These are phyloP conservation scores for Melocanna baccifera DNA, from an alignment of 176 grass and related monocot species.

Conservation along the genomic window DNA sequence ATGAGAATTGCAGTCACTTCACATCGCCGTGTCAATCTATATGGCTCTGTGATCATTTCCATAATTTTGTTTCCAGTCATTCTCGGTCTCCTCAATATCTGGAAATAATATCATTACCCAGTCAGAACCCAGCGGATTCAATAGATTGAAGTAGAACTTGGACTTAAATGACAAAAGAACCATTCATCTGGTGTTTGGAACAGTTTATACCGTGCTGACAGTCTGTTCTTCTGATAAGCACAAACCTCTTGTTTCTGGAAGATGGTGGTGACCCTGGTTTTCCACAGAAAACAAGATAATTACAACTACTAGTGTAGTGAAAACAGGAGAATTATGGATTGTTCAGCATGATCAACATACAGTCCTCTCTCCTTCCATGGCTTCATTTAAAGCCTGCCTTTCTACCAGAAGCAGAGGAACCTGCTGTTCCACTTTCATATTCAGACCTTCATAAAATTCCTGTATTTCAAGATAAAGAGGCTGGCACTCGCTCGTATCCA, in stretches of 20 bases:
- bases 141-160: not conserved
- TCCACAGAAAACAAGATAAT: constrained; percentile 34
- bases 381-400: constrained; percentile 96
- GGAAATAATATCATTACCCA: not conserved
- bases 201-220: constrained; percentile 73
- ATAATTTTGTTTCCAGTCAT: constrained; percentile 80
- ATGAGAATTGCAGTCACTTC: constrained; percentile 99
- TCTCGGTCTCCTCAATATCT: constrained; percentile 84
- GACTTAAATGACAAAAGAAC: constrained; percentile 12
- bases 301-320: not conserved
- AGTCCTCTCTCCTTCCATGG: constrained; percentile 93
- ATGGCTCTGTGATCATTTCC: constrained; percentile 87
- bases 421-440: constrained; percentile 95
- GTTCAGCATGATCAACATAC: constrained; percentile 46
- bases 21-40: constrained; percentile 73
- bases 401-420: constrained; percentile 93
- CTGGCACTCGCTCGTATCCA: constrained; percentile 89
- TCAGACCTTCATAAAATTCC: constrained; percentile 91
- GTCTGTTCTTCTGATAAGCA: constrained; percentile 97
- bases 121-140: constrained; percentile 5
- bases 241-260: constrained; percentile 96
- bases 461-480: constrained; percentile 82
- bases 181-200: constrained; percentile 12
- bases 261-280: constrained; percentile 76
- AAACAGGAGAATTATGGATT: not conserved